Percentiles rank a stretch among this genome's conserved stretches.
Evolutionary conservation across 2,329 filamentous ascomycete genomes (phyloP).

Genomic region (Colletotrichum liaoningense): DNA sequence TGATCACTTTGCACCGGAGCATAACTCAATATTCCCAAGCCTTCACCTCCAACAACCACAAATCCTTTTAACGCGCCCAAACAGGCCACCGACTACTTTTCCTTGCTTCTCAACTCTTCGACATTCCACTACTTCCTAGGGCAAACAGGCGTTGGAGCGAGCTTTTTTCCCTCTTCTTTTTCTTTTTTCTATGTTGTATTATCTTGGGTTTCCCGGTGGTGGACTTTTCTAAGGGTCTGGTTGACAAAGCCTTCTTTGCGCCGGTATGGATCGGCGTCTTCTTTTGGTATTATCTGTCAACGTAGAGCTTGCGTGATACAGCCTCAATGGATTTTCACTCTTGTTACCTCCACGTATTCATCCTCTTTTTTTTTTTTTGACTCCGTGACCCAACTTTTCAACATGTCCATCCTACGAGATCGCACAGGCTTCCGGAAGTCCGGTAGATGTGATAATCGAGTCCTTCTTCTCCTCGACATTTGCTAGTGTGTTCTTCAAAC

Average conservation of each 20-base stretch:
- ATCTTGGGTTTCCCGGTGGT: background rate
- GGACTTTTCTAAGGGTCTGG: background rate
- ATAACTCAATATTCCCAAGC: background rate
- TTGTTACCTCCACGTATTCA: background rate
- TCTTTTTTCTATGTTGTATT: slow-evolving; percentile 2
- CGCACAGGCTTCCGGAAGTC: background rate
- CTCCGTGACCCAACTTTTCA: background rate
- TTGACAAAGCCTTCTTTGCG: background rate
- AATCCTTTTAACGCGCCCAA: background rate
- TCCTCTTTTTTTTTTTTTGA: background rate
- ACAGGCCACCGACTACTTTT: background rate
- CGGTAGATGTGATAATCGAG: too few relatives aligned
- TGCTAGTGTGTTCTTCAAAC: background rate
- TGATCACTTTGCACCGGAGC: background rate
- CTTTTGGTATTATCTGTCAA: background rate
- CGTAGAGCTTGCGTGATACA: background rate
- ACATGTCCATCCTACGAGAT: too few relatives aligned
- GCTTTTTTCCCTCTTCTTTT: background rate
- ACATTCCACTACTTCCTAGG: background rate
- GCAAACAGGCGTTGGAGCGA: slow-evolving; percentile 14
- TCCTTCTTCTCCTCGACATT: background rate
- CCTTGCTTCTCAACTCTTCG: background rate
- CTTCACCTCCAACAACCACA: background rate
- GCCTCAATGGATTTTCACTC: background rate
- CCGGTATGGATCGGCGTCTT: background rate